Conservation (phyloP, 1,284 basidiomycete genomes). For the Ustilago vetiveriae region DNA sequence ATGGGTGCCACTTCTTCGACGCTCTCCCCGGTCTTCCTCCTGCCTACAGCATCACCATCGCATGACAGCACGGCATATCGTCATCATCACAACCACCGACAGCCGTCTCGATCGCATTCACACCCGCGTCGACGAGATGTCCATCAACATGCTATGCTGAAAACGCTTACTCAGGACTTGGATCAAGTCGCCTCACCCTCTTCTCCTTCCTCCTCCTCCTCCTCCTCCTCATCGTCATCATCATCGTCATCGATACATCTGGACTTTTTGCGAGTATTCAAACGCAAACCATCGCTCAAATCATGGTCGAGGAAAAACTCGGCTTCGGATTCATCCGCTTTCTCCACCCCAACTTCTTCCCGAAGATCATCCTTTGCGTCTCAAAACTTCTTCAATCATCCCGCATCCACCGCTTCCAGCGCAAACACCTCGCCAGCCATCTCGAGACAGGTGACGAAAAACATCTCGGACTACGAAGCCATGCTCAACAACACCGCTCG, state of each 20-base stretch:
- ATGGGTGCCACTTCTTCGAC: constrained; percentile 17
- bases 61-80: constrained; percentile 6
- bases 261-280: constrained; percentile 27
- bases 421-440: constrained; percentile 42
- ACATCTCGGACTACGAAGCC: constrained; percentile 31
- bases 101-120: constrained; percentile 1
- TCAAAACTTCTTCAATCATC: constrained; percentile 19
- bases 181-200: constrained; percentile 14
- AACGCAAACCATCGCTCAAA: constrained; percentile 11
- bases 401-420: constrained; percentile 24
- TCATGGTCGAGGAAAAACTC: constrained; percentile 4
- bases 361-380: constrained; percentile 36
- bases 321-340: constrained; percentile 21
- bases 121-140: constrained; percentile 7
- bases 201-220: constrained; percentile 3
- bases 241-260: constrained; percentile 5
- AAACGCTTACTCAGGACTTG: constrained; percentile 27
- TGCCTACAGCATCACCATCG: constrained; percentile 8
- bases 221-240: constrained; percentile 5
- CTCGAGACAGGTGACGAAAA: constrained; percentile 34
- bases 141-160: constrained; percentile 12
- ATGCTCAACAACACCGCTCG: constrained; percentile 21
- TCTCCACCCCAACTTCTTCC: constrained; percentile 33
- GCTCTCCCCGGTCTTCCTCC: constrained; percentile 35
- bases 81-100: constrained; percentile 1